phyloP scores from a whole-genome alignment of 805 yeast genomes.

The Kodamaea leandrae region DNA sequence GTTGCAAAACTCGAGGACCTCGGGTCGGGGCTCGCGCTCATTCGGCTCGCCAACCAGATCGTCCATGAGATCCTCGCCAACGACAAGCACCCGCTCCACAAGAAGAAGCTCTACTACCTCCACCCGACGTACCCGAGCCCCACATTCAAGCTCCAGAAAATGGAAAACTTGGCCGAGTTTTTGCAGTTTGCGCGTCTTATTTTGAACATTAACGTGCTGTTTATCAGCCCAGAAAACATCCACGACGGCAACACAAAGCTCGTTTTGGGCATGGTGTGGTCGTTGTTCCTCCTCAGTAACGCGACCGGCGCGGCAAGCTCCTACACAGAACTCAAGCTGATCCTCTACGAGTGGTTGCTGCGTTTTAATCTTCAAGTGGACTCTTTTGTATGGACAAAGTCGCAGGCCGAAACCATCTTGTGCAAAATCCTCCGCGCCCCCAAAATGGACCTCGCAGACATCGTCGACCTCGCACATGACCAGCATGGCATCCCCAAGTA shows the following conservation, averaged over 20 bases:
- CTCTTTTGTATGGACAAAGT: conserved; percentile 2
- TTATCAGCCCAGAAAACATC: conserved; percentile 49
- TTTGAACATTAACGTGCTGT: conserved; percentile 39
- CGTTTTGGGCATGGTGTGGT: conserved; percentile 50
- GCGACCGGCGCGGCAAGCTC: conserved; percentile 19
- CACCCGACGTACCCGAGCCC: conserved; percentile 38
- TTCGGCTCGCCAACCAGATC: conserved; percentile 35
- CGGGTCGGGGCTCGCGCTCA: conserved; percentile 40
- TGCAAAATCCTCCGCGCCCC: conserved; percentile 2
- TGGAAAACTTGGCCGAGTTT: conserved; percentile 46
- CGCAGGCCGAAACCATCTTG: conserved; percentile 2
- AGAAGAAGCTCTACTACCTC: conserved; percentile 22
- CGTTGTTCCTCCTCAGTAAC: conserved; percentile 42
- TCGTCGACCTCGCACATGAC: conserved; percentile 43
- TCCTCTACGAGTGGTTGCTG: conserved; percentile 53
- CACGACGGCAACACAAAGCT: conserved; percentile 48
- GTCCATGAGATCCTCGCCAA: conserved; percentile 19
- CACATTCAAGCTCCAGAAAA: conserved; percentile 40
- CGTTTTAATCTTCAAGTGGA: neutral
- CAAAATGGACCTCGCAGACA: conserved; percentile 15
- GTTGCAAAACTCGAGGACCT: conserved; percentile 33
- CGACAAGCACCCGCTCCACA: conserved; percentile 15
- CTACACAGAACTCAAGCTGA: conserved; percentile 28
- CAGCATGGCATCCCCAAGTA: conserved; percentile 49
- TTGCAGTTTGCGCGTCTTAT: conserved; percentile 41